Evolutionary conservation across 331 rosid genomes (phyloP).

Genomic region (Pyracantha coccinea): DNA sequence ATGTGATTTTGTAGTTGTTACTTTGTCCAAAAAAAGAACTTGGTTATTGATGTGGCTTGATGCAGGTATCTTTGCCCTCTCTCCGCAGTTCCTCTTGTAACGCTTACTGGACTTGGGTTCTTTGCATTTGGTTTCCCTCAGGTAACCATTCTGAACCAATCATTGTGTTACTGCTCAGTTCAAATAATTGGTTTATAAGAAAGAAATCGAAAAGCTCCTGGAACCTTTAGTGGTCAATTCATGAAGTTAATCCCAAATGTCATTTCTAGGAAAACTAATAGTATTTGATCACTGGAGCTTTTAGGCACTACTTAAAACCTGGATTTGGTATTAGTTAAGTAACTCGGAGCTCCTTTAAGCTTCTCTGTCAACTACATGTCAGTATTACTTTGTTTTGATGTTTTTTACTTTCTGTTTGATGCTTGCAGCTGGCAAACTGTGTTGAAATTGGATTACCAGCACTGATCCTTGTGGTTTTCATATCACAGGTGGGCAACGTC

Average conservation of each 20-base stretch:
- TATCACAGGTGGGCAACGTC: slow-evolving; percentile 56
- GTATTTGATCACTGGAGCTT: background rate
- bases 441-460: slow-evolving; percentile 93
- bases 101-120: slow-evolving; percentile 81
- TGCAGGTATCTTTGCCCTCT: slow-evolving; percentile 85
- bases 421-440: slow-evolving; percentile 67
- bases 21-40: slow-evolving; percentile 16
- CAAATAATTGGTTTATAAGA: background rate
- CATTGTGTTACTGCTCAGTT: background rate
- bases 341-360: background rate
- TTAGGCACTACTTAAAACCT: background rate
- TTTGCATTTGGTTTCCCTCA: slow-evolving; percentile 60
- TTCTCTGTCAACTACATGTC: background rate
- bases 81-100: slow-evolving; percentile 73
- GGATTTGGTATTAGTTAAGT: background rate
- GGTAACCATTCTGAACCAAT: slow-evolving; percentile 23
- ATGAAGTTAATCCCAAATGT: background rate
- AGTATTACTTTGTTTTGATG: background rate
- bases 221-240: background rate
- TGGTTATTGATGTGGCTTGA: background rate
- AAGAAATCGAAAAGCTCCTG: background rate
- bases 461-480: slow-evolving; percentile 50
- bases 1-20: background rate
- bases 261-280: background rate
- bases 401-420: background rate